These are phyloP conservation scores for Canna indica DNA, from an alignment of 176 grass and related monocot species.

Conservation along the genomic window DNA sequence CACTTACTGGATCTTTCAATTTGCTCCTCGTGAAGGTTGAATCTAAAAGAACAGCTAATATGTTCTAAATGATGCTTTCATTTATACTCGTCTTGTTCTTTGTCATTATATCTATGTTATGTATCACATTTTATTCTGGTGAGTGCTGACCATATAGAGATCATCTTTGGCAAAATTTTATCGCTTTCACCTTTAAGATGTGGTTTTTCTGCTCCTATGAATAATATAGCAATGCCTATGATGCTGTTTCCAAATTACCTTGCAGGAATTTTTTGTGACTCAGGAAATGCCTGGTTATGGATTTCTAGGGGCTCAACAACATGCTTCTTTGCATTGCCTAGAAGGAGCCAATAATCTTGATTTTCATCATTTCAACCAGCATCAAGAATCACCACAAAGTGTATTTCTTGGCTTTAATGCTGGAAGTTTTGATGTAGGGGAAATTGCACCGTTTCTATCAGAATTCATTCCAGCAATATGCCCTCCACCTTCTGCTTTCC, in stretches of 20 bases:
- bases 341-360: neutral
- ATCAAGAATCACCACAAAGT: neutral
- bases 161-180: neutral
- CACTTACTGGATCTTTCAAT: too few relatives aligned
- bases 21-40: too few relatives aligned
- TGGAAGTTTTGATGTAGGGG: neutral
- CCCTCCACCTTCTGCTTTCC: conserved; percentile 16
- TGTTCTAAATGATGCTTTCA: neutral
- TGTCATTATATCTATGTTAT: neutral
- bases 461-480: conserved; percentile 8
- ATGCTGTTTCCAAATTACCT: neutral
- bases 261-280: conserved; percentile 6
- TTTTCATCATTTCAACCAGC: conserved; percentile 1
- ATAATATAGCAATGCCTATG: neutral
- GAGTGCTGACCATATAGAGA: neutral
- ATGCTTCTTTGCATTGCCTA: conserved; percentile 2
- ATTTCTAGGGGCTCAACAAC: conserved; percentile 11
- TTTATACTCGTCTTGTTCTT: neutral
- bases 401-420: neutral
- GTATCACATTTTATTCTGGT: neutral
- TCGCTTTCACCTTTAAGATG: neutral
- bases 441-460: neutral
- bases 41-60: neutral
- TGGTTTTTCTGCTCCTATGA: neutral
- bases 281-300: neutral